Percentiles rank a stretch among this genome's conserved stretches.
Evolutionary conservation across 202 grass and related monocot species (phyloP).

Genomic region (Thinopyrum obtusiflorum): DNA sequence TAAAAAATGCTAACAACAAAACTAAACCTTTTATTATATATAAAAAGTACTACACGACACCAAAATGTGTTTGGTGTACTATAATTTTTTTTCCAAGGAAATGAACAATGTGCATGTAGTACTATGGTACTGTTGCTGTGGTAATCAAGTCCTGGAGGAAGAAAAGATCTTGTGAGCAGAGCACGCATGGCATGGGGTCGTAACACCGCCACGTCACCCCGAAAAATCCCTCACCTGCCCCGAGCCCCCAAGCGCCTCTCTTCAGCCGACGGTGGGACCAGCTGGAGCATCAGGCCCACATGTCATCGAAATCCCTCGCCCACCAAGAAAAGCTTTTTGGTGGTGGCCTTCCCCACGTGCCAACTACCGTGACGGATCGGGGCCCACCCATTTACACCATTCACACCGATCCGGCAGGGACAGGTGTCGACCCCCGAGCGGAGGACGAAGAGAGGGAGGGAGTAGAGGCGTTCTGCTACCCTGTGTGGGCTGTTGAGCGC

Average conservation of each 20-base stretch:
- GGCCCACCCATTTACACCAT: slow-evolving; percentile 18
- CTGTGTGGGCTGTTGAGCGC: not conserved
- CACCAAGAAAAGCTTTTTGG: slow-evolving; percentile 10
- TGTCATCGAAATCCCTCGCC: not conserved
- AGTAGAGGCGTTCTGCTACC: not conserved
- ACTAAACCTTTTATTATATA: not conserved
- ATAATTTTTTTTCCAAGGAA: not conserved
- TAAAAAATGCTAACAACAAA: not conserved
- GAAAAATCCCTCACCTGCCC: not conserved
- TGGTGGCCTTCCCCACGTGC: slow-evolving; percentile 32
- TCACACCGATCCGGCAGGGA: not conserved
- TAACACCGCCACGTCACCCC: slow-evolving; percentile 32
- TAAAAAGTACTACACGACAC: not conserved
- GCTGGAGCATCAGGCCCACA: rapidly evolving
- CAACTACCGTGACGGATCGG: slow-evolving; percentile 34
- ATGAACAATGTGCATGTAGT: not conserved
- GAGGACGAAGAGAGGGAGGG: not conserved
- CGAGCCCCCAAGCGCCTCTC: rapidly evolving
- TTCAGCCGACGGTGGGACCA: not conserved
- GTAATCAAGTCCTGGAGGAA: not conserved
- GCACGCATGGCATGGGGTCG: slow-evolving; percentile 21
- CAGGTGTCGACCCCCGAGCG: slow-evolving; percentile 30
- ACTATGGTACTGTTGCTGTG: not conserved
- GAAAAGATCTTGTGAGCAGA: slow-evolving; percentile 18
- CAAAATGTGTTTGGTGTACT: not conserved